Evolutionary conservation across 257 asterid genomes (phyloP), one percentile per base, ranked within the genome.

Genomic region (Solanum microdontum): DNA sequence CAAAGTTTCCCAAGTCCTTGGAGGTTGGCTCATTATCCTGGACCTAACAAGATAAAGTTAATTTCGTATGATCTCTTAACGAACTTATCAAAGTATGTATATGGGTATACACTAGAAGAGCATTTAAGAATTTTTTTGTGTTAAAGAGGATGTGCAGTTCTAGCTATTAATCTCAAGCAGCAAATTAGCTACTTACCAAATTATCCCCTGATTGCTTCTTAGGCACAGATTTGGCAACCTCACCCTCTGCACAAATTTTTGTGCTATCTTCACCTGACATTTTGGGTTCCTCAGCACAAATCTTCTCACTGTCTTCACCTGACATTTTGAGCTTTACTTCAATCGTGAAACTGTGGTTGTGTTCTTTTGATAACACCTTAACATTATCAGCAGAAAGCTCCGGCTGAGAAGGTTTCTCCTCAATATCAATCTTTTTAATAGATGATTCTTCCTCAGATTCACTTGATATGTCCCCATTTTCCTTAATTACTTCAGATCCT

Each of bases 141-240:
- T 45, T 15, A 14, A 24, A 12, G 68, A 19, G 15, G 24, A 80
- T 43, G 85, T 80, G 28, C 28, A 80, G 33, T 80, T 80, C 85
- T 45, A 28, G 68, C 9, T 45, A 45, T 45, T 80, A 45, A 4
- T 30, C 85, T 80, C 40, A 45, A 26, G 28, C 15, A 80, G 28
- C 10, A 82, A 48, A 3, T 82, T 80, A 51, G 30, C 6, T 28
- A 82, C 92, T 88, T 69, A 92, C 95, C 90, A 55, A 51, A 84
- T 89, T 88, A 88, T 86, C 87, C 40, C 48, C 84, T 75, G 80
- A 64, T 83, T 88, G 87, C 91, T 89, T 87, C 60, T 86, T 90
- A 70, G 93, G 48, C 88, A 84, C 79, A 32, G 85, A 70, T 90
- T 89, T 68, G 51, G 26, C 72, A 85, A 84, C 83, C 66, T 88